Evolutionary conservation across 768 basidiomycete genomes (phyloP).

Genomic region (Sporobolomyces phaffii): DNA sequence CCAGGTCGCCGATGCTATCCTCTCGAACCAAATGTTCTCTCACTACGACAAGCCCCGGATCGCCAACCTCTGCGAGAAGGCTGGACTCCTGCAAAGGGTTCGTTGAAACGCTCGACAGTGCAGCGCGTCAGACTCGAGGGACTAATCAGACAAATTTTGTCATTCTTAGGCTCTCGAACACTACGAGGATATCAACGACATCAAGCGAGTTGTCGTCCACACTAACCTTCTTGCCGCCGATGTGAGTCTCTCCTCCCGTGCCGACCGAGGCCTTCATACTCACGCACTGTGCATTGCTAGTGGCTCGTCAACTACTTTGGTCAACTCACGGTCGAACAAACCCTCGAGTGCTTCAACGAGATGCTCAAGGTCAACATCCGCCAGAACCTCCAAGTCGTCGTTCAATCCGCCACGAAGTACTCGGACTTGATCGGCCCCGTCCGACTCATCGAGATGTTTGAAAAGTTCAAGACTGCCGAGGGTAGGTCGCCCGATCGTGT

Average conservation of each 20-base stretch:
- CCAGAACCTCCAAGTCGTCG: conserved; percentile 91
- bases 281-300: no score
- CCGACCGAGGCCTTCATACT: background rate
- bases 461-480: conserved; percentile 94
- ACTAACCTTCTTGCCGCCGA: conserved; percentile 75
- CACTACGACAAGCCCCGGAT: conserved; percentile 94
- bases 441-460: conserved; percentile 97
- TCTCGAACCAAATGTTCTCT: conserved; percentile 96
- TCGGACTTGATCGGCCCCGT: conserved; percentile 95
- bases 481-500: conserved; percentile 52
- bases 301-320: conserved; percentile 98
- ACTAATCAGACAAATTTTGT: no score
- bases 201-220: conserved; percentile 96
- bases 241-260: conserved; percentile 52
- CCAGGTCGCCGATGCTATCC: conserved; percentile 96
- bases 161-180: conserved; percentile 80
- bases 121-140: no score
- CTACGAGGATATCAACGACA: conserved; percentile 96
- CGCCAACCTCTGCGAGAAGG: conserved; percentile 97
- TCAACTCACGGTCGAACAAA: conserved; percentile 91
- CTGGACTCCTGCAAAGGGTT: conserved; percentile 86
- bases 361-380: conserved; percentile 96
- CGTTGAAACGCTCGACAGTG: no score
- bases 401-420: conserved; percentile 97
- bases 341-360: conserved; percentile 90